A percentile compares a stretch with the other conserved stretches of the same genome.
Evolutionary conservation across 2,329 filamentous ascomycete genomes (phyloP).

Genomic region (Penicillium sp.): DNA sequence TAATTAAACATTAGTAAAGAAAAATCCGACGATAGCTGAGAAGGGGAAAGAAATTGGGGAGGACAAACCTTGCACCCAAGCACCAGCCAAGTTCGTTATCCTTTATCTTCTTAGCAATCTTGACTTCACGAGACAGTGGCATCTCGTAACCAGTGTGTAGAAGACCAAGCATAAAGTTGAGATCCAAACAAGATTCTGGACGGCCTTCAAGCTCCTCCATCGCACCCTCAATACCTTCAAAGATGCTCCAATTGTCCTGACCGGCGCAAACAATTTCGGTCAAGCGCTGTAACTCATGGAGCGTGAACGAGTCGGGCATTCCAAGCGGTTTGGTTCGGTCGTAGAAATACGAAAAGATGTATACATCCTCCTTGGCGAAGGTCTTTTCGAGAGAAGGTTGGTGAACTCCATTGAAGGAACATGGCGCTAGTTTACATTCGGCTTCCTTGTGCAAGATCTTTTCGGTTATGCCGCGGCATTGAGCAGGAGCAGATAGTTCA

Average conservation of each 20-base stretch:
- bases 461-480: constrained; percentile 87
- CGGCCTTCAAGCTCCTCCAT: constrained; percentile 74
- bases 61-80: constrained; percentile 82
- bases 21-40: constrained; percentile 5
- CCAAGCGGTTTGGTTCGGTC: constrained; percentile 90
- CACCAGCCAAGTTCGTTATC: constrained; percentile 97
- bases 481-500: constrained; percentile 64
- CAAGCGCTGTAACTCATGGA: constrained; percentile 83
- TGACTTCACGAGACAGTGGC: constrained; percentile 92
- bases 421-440: constrained; percentile 78
- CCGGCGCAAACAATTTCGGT: constrained; percentile 81
- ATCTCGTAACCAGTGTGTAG: constrained; percentile 97
- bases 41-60: constrained; percentile 7
- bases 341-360: constrained; percentile 97
- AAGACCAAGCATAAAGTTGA: constrained; percentile 93
- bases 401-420: constrained; percentile 96
- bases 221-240: constrained; percentile 70
- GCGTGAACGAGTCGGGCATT: constrained; percentile 96
- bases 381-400: constrained; percentile 91
- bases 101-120: constrained; percentile 98
- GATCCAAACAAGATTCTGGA: constrained; percentile 87
- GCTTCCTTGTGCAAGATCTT: constrained; percentile 85
- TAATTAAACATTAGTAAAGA: constrained; percentile 32
- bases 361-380: constrained; percentile 85
- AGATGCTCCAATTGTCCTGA: constrained; percentile 72